Evolutionary conservation across 1,284 basidiomycete species (phyloP).

Genomic region (Meripilus lineatus): DNA sequence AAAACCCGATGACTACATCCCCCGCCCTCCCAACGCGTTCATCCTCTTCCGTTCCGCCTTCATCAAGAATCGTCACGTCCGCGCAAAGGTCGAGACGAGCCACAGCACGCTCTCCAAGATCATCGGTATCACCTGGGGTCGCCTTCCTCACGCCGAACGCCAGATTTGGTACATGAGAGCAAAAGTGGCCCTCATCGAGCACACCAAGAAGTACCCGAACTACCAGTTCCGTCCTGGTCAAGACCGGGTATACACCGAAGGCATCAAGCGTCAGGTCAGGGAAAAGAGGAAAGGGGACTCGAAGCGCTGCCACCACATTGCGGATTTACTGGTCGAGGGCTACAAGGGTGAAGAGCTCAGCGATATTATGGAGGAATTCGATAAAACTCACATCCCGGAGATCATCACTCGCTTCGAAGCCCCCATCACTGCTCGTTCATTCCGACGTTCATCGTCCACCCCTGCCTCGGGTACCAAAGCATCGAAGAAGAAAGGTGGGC

Average conservation of each 20-base stretch:
- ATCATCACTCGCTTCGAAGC: slow-evolving; percentile 66
- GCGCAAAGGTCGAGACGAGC: slow-evolving; percentile 74
- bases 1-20: slow-evolving; percentile 76
- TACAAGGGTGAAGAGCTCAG: slow-evolving; percentile 55
- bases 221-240: slow-evolving; percentile 60
- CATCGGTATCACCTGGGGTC: slow-evolving; percentile 62
- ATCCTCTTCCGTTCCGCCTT: slow-evolving; percentile 92
- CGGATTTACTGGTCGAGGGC: slow-evolving; percentile 54
- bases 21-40: slow-evolving; percentile 91
- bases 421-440: slow-evolving; percentile 62
- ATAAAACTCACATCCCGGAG: slow-evolving; percentile 58
- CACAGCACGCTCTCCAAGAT: slow-evolving; percentile 65
- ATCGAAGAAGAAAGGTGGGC: slow-evolving; percentile 23
- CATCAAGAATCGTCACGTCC: slow-evolving; percentile 72
- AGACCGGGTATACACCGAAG: slow-evolving; percentile 29
- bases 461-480: slow-evolving; percentile 32
- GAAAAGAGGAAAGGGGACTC: slow-evolving; percentile 67
- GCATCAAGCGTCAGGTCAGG: slow-evolving; percentile 56
- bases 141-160: slow-evolving; percentile 62
- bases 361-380: slow-evolving; percentile 68
- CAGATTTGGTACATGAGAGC: slow-evolving; percentile 68
- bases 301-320: slow-evolving; percentile 70
- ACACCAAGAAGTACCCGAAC: slow-evolving; percentile 63
- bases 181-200: slow-evolving; percentile 58
- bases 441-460: slow-evolving; percentile 46